Evolutionary conservation across 495 filamentous ascomycete genomes (phyloP).

Genomic region (Lasiosphaeria miniovina): DNA sequence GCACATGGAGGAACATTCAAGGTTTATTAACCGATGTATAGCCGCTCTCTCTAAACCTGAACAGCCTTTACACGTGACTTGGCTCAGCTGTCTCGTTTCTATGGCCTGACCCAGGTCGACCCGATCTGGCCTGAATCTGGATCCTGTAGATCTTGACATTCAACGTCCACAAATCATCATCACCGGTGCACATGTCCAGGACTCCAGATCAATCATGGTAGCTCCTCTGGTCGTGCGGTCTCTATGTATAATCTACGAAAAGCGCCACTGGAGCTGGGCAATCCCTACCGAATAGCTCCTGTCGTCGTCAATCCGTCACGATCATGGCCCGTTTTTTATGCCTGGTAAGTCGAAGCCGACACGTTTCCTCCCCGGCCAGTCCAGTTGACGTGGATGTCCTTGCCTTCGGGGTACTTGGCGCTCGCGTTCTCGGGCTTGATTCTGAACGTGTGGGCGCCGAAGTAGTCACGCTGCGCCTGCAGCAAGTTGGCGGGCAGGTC

Average conservation of each 20-base stretch:
- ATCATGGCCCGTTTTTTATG: constrained; percentile 53
- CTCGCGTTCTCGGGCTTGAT: constrained; percentile 90
- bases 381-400: constrained; percentile 99
- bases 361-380: constrained; percentile 96
- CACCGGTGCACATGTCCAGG: background rate
- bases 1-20: too few relatives aligned
- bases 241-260: constrained; percentile 20
- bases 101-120: too few relatives aligned
- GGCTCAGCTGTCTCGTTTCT: too few relatives aligned
- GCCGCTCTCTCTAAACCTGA: too few relatives aligned
- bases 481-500: constrained; percentile 95
- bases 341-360: constrained; percentile 94
- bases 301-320: background rate
- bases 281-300: constrained; percentile 4
- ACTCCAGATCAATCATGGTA: background rate
- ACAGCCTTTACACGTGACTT: too few relatives aligned
- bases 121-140: too few relatives aligned
- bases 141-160: too few relatives aligned
- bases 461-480: constrained; percentile 99
- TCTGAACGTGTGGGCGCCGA: constrained; percentile 96
- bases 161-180: too few relatives aligned
- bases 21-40: too few relatives aligned
- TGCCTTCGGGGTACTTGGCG: constrained; percentile 77
- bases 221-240: constrained; percentile 5
- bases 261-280: constrained; percentile 11